These are phyloP conservation scores for Aspergillus pseudotamarii DNA, from an alignment of 2,329 filamentous ascomycete species.

Conservation along the genomic window DNA sequence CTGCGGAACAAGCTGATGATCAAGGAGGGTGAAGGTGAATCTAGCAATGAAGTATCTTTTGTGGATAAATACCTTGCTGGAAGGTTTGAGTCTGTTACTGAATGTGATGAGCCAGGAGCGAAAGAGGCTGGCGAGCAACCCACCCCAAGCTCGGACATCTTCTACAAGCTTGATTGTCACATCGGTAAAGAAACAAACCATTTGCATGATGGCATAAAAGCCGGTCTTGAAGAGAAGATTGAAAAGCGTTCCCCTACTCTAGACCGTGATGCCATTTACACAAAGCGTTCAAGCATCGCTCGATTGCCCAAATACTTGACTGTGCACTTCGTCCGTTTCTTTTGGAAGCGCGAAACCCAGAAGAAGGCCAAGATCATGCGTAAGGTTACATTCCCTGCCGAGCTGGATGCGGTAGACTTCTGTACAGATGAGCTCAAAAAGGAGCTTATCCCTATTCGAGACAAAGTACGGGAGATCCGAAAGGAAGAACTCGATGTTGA, in stretches of 20 bases:
- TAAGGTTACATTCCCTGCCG: constrained; percentile 93
- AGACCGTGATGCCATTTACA: constrained; percentile 79
- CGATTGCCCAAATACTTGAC: constrained; percentile 93
- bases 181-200: constrained; percentile 88
- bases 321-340: constrained; percentile 97
- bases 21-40: constrained; percentile 51
- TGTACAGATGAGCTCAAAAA: constrained; percentile 87
- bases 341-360: constrained; percentile 92
- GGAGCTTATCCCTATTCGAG: constrained; percentile 84
- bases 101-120: constrained; percentile 81
- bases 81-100: constrained; percentile 73
- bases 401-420: constrained; percentile 91
- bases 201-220: constrained; percentile 81
- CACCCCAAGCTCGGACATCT: constrained; percentile 69
- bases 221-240: constrained; percentile 81
- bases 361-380: constrained; percentile 99
- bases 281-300: constrained; percentile 86
- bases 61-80: constrained; percentile 91
- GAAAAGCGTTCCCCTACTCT: constrained; percentile 84
- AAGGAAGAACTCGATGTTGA: constrained; percentile 96
- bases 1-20: constrained; percentile 76
- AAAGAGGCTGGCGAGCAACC: constrained; percentile 73
- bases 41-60: constrained; percentile 65
- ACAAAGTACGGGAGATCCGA: constrained; percentile 91
- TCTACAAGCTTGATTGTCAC: constrained; percentile 94